phyloP scores from a whole-genome alignment of 1,284 basidiomycete species.

The Pterulicium gracile region DNA sequence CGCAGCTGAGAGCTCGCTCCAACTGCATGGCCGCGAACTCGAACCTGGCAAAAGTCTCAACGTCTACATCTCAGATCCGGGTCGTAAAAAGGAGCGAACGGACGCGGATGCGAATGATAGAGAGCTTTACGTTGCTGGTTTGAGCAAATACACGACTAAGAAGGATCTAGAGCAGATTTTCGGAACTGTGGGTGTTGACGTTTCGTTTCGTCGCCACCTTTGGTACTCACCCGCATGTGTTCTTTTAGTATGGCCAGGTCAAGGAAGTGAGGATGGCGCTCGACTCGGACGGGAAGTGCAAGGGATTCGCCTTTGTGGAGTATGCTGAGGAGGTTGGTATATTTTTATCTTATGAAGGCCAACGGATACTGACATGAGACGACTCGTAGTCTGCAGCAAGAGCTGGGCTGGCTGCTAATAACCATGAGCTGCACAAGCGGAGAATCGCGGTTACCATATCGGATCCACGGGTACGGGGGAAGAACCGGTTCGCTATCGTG shows the following conservation, averaged over 20 bases:
- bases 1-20: constrained; percentile 69
- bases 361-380: constrained; percentile 5
- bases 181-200: constrained; percentile 38
- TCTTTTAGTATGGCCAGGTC: constrained; percentile 63
- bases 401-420: constrained; percentile 70
- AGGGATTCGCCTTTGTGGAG: constrained; percentile 92
- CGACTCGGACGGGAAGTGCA: constrained; percentile 61
- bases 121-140: constrained; percentile 79
- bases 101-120: constrained; percentile 76
- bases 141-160: constrained; percentile 67
- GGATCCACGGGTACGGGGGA: constrained; percentile 55
- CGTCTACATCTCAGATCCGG: constrained; percentile 87
- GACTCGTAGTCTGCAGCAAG: constrained; percentile 62
- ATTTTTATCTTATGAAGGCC: constrained; percentile 11
- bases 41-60: constrained; percentile 57
- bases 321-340: constrained; percentile 65
- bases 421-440: constrained; percentile 75
- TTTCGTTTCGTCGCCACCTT: not conserved
- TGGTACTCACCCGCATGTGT: constrained; percentile 8
- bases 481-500: constrained; percentile 30
- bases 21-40: constrained; percentile 68
- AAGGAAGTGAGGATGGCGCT: constrained; percentile 73
- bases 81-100: constrained; percentile 76
- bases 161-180: constrained; percentile 72
- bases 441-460: constrained; percentile 78